Base-by-base conservation (phyloP, 768 basidiomycete genomes). In the Suillus americanus region DNA sequence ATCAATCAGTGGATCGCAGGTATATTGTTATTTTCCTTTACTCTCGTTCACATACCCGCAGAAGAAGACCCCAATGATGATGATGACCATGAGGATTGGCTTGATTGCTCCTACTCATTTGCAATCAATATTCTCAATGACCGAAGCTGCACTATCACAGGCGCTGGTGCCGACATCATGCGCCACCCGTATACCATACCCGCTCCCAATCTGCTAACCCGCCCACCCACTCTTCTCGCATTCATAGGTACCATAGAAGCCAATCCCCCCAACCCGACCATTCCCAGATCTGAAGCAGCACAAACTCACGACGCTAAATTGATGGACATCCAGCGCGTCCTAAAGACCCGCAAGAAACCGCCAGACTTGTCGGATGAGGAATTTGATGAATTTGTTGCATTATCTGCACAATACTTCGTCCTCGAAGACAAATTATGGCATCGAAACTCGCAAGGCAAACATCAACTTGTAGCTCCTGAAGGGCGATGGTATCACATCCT, bases 1-100 rank as follows among this genome's bases (percentile, higher is more conserved):
- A 77, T 82, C 7, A 83, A 82, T 61, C 63, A 73, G 18, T 83
- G 81, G 82, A 79, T 82, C 1, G 9, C 43, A 1, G 66, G 50
- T 23, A 76, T 77, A 10, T 57, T 70, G 2, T 61, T 69, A 16
- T 76, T 79, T 63, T 54, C 70, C 14, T 79, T 79, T 63, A 54
- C 62, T 0, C 66, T 78, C 0, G 61, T 66, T 0, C 78, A 79
- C 50, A 64, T 78, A 1, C 72, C 78, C 0, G 10, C 23, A 0
- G 23, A 23, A 0, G 12, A 12, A 2, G 46, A 48, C 3, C 46
- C 46, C 0, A 3, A 5, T 0, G n/a, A 48, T 0, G 20, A 45
- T 3, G 12, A 48, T 13, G 23, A 48, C 5, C 46, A 48, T 12
- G 23, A 48, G 10, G 23, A 23, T 9, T 45, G 43, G 43, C 43